These are phyloP conservation scores for Waltiozyma sp. DNA, from an alignment of 1,139 yeast genomes.

Conservation along the genomic window DNA sequence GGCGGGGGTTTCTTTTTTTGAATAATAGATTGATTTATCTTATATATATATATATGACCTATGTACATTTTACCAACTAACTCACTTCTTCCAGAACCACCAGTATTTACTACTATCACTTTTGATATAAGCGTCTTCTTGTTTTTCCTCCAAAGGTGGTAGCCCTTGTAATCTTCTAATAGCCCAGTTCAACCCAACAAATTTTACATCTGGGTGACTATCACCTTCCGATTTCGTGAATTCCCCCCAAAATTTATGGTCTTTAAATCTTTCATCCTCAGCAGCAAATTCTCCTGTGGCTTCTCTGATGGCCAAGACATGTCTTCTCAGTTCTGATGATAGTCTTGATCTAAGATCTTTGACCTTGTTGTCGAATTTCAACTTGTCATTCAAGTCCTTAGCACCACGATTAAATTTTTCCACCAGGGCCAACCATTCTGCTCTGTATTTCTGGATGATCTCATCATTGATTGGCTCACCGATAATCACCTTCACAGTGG, in stretches of 20 bases:
- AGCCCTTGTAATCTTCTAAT: conserved; percentile 54
- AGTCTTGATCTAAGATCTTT: conserved; percentile 53
- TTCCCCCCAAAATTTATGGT: conserved; percentile 62
- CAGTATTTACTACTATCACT: not conserved
- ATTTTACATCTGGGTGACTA: conserved; percentile 55
- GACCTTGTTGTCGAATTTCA: conserved; percentile 56
- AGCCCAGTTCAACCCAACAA: conserved; percentile 76
- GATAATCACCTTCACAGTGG: conserved; percentile 55
- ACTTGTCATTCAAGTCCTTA: conserved; percentile 46
- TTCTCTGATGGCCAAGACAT: conserved; percentile 50
- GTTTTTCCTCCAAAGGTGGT: conserved; percentile 16
- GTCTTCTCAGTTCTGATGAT: conserved; percentile 56
- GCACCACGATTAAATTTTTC: conserved; percentile 42
- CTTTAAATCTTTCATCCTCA: conserved; percentile 54
- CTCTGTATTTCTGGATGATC: conserved; percentile 47
- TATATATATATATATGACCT: no score
- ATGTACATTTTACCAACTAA: not conserved
- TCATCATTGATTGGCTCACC: conserved; percentile 64
- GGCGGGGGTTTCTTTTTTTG: no score
- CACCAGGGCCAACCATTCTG: conserved; percentile 58
- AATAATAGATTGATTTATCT: no score
- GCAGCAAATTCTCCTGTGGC: conserved; percentile 38
- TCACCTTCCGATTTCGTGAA: conserved; percentile 55
- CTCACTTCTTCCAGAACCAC: not conserved
- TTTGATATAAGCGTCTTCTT: not conserved